Evolutionary conservation across 257 asterid genomes (phyloP), one percentile per base, ranked within the genome.

Genomic region (Solanum lycopersicoides): DNA sequence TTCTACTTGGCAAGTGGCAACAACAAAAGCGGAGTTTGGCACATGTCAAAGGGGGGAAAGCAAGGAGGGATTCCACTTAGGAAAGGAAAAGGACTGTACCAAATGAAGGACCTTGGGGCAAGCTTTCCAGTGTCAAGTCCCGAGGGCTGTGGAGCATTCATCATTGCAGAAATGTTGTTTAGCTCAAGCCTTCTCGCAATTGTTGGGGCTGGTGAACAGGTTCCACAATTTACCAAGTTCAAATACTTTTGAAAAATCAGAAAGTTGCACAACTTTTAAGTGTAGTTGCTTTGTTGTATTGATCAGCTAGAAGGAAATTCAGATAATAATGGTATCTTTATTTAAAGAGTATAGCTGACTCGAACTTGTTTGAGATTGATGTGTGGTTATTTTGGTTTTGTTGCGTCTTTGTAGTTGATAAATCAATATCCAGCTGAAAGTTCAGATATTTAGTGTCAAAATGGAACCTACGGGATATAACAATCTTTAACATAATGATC

Each of bases 131-230:
- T n/a, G 71, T 63, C 71, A n/a, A 63, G 71, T 63, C 71, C 34
- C 8, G 16, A 63, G 32, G 8, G 71, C 34, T 59, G 32, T 63
- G 98, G 99, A 86, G 98, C 96, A 80, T 96, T 95, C 87, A 89
- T 84, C 69, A 90, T 95, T 74, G 96, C 92, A 86, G 98, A 94
- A 91, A 95, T 95, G 98, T 92, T 94, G 66, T 95, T 94, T 92
- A 92, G 92, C 90, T 89, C 99, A 85, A 93, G 93, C 89, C 94
- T 96, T 86, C 95, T 96, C n/a, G 97, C 98, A 82, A 90, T 94
- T 85, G 98, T 95, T 88, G 99, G 99, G 76, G 99, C 98, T 86
- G 99, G 96, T 83, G 98, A 95, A 89, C 98, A 95, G 98, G 98
- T 96, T 83, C 59, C n/a, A 74, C 72, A 83, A 39, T 79, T 83